Percentiles rank a stretch among this genome's conserved stretches.
Evolutionary conservation across 2,329 filamentous ascomycete species (phyloP).

Genomic region (Fusarium falciforme): DNA sequence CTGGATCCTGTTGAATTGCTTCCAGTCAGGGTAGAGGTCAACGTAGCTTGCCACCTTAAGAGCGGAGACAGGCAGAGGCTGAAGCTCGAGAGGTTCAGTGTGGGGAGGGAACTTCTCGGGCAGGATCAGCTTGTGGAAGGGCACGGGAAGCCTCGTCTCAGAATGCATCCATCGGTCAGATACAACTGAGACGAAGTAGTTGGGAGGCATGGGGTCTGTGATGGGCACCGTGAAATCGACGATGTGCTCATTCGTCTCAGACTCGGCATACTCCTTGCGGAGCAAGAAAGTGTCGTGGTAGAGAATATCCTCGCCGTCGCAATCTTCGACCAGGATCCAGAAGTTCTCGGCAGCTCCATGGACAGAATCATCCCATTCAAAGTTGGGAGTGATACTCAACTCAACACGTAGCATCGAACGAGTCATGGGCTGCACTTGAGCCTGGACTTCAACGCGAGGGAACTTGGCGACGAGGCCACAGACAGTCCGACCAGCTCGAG

Average conservation of each 20-base stretch:
- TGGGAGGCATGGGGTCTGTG: slow-evolving; percentile 96
- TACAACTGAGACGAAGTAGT: slow-evolving; percentile 96
- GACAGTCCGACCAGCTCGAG: slow-evolving; percentile 86
- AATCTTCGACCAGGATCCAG: slow-evolving; percentile 98
- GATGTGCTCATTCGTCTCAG: slow-evolving; percentile 91
- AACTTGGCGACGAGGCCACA: slow-evolving; percentile 92
- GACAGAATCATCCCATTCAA: slow-evolving; percentile 91
- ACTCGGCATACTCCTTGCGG: slow-evolving; percentile 85
- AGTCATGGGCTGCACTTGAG: slow-evolving; percentile 94
- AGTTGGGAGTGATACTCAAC: slow-evolving; percentile 91
- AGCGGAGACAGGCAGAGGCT: slow-evolving; percentile 88
- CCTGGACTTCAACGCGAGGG: slow-evolving; percentile 90
- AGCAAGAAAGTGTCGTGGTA: slow-evolving; percentile 96
- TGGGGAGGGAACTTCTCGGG: slow-evolving; percentile 96
- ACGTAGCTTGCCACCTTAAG: slow-evolving; percentile 88
- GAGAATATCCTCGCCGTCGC: slow-evolving; percentile 94
- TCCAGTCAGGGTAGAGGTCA: slow-evolving; percentile 83
- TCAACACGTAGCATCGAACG: slow-evolving; percentile 92
- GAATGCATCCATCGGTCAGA: slow-evolving; percentile 99
- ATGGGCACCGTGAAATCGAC: slow-evolving; percentile 98
- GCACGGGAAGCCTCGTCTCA: slow-evolving; percentile 91
- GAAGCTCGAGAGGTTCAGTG: slow-evolving; percentile 90
- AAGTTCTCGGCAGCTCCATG: slow-evolving; percentile 92
- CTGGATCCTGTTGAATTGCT: slow-evolving; percentile 96
- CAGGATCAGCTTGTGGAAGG: slow-evolving; percentile 93